Percentiles rank a stretch among this genome's conserved stretches.
These are phyloP conservation scores for Globisporangium mamillatum DNA, from an alignment of 352 stramenopile genomes.

Conservation along the genomic window DNA sequence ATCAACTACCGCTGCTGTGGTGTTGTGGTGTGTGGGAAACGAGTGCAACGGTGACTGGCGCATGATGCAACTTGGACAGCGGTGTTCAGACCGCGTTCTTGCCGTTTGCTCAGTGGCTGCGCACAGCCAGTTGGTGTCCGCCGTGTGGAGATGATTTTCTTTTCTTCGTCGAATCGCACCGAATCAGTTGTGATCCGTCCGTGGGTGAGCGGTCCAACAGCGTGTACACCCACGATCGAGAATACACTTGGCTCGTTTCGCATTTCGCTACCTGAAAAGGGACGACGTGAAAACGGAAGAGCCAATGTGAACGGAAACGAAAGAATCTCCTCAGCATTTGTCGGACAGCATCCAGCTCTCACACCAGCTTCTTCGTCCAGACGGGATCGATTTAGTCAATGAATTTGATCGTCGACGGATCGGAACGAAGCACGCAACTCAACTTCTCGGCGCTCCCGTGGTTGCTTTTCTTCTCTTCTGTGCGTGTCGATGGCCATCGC, in stretches of 20 bases:
- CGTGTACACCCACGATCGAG: constrained; percentile 3
- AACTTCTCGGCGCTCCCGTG: constrained; percentile 35
- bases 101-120: constrained; percentile 3
- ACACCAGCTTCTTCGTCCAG: constrained; percentile 15
- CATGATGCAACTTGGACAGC: constrained; percentile 7
- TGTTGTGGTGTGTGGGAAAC: constrained; percentile 15
- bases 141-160: constrained; percentile 14
- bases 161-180: constrained; percentile 9
- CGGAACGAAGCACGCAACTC: constrained; percentile 38
- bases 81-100: constrained; percentile 3
- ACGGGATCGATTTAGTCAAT: constrained; percentile 10
- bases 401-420: constrained; percentile 10
- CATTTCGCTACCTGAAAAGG: constrained; percentile 18
- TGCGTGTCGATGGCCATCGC: constrained; percentile 13
- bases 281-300: constrained; percentile 12
- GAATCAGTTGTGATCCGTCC: constrained; percentile 6
- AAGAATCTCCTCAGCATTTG: constrained; percentile 11
- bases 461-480: constrained; percentile 32
- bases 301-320: constrained; percentile 1
- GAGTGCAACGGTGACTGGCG: neutral
- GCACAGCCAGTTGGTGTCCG: constrained; percentile 7
- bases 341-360: constrained; percentile 15
- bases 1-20: neutral
- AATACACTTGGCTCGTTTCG: constrained; percentile 3
- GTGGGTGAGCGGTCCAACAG: constrained; percentile 1